phyloP scores from a whole-genome alignment of 2,329 filamentous ascomycete species.

The Gaeumannomyces sp. region DNA sequence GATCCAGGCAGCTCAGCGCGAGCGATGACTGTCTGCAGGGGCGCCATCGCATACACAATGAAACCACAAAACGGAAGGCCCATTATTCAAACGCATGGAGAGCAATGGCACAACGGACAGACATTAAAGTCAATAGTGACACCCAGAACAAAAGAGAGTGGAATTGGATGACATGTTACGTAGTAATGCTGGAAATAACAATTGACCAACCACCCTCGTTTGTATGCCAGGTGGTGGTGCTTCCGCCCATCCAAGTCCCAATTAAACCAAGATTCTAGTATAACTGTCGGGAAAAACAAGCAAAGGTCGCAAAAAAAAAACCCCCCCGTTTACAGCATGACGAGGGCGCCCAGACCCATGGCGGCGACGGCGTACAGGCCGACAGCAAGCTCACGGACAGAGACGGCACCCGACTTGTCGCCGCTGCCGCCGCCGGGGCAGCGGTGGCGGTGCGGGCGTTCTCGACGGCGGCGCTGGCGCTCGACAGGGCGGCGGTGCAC shows the following conservation, averaged over 20 bases:
- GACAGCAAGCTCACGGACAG: constrained; percentile 40
- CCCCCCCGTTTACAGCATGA: constrained; percentile 40
- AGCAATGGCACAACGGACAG: too few species aligned
- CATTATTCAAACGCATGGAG: too few species aligned
- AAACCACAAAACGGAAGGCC: too few species aligned
- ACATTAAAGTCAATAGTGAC: not conserved
- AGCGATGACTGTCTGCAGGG: too few species aligned
- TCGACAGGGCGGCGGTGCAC: constrained; percentile 54
- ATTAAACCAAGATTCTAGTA: constrained; percentile 1
- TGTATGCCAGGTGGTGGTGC: not conserved
- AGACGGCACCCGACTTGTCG: constrained; percentile 33
- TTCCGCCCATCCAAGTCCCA: not conserved
- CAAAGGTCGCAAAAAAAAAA: constrained; percentile 11
- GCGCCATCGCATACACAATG: too few species aligned
- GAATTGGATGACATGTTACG: not conserved
- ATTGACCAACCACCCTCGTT: not conserved
- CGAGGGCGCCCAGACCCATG: constrained; percentile 47
- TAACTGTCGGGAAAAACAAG: not conserved
- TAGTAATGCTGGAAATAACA: not conserved
- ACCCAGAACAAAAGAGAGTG: not conserved
- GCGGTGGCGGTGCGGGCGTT: constrained; percentile 40
- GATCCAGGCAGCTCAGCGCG: too few species aligned
- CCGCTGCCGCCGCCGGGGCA: constrained; percentile 25
- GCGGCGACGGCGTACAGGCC: constrained; percentile 48
- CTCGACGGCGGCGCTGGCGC: constrained; percentile 54